phyloP scores from a whole-genome alignment of 805 yeast genomes.

The Candida arabinofermentans region DNA sequence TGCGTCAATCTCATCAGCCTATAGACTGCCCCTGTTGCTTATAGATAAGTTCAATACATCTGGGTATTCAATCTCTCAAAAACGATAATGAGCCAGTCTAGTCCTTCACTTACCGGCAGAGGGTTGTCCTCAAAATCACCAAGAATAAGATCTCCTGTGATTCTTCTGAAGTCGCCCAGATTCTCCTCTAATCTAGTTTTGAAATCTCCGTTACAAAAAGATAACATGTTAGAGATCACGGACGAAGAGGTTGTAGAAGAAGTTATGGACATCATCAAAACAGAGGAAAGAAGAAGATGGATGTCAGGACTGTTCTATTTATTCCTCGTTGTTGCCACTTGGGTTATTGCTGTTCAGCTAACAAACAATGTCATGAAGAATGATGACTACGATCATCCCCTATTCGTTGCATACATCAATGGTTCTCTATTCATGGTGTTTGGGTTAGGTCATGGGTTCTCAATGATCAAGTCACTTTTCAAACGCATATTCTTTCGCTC shows the following conservation, averaged over 20 bases:
- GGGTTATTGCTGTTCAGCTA: constrained; percentile 48
- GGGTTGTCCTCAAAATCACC: constrained; percentile 1
- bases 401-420: constrained; percentile 42
- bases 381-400: constrained; percentile 45
- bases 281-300: constrained; percentile 40
- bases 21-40: too few species aligned
- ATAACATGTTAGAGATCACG: constrained; percentile 8
- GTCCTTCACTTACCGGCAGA: not conserved
- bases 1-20: too few species aligned
- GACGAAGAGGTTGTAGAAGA: constrained; percentile 25
- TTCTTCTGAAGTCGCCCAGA: not conserved
- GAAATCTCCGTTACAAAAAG: constrained; percentile 16
- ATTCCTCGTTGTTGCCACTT: constrained; percentile 38
- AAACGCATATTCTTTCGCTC: constrained; percentile 2
- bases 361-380: constrained; percentile 47
- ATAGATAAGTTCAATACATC: too few species aligned
- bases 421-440: constrained; percentile 46
- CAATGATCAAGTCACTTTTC: not conserved
- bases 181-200: constrained; percentile 2
- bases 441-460: constrained; percentile 35
- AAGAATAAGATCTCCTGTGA: not conserved
- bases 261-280: constrained; percentile 29
- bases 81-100: not conserved
- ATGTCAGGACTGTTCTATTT: constrained; percentile 41
- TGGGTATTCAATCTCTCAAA: too few species aligned